Conservation (phyloP, 2,329 filamentous ascomycete genomes). For the Tolypocladium nubicola region DNA sequence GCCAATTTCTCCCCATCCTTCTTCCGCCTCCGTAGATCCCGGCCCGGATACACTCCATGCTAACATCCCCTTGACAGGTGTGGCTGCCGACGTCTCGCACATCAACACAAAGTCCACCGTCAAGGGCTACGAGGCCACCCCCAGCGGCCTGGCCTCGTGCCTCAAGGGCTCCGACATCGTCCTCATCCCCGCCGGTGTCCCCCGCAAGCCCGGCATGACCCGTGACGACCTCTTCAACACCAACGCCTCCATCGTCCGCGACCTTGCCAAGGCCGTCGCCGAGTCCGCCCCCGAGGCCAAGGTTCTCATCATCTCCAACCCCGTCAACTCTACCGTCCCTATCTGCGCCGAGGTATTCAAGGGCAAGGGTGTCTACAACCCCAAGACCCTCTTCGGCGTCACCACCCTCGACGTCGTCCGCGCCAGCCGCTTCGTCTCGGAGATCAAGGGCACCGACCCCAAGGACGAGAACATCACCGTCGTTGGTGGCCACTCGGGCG, state of each 20-base stretch:
- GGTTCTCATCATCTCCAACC: slow-evolving; percentile 96
- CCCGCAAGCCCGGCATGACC: slow-evolving; percentile 99
- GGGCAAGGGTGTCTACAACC: slow-evolving; percentile 91
- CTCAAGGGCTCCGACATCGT: slow-evolving; percentile 88
- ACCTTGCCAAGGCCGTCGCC: slow-evolving; percentile 90
- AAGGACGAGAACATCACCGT: slow-evolving; percentile 91
- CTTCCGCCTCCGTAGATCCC: background rate
- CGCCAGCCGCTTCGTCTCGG: slow-evolving; percentile 92
- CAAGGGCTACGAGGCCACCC: slow-evolving; percentile 74
- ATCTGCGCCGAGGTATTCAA: slow-evolving; percentile 98
- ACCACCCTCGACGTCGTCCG: slow-evolving; percentile 98
- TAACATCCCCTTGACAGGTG: slow-evolving; percentile 49
- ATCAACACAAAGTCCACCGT: slow-evolving; percentile 98
- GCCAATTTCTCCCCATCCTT: slow-evolving; percentile 5
- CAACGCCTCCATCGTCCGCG: slow-evolving; percentile 98
- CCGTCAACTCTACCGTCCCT: slow-evolving; percentile 98
- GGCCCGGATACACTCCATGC: background rate
- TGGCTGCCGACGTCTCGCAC: slow-evolving; percentile 95
- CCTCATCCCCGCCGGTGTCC: slow-evolving; percentile 95
- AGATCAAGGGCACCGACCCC: slow-evolving; percentile 86
- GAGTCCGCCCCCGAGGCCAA: slow-evolving; percentile 85
- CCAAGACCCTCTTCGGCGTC: slow-evolving; percentile 97
- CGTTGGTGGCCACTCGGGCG: slow-evolving; percentile 92
- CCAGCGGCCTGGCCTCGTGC: slow-evolving; percentile 63
- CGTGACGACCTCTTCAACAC: slow-evolving; percentile 99